A percentile compares a stretch with the other conserved stretches of the same genome.
These are phyloP conservation scores for Penicillium sumatraense DNA, from an alignment of 2,329 filamentous ascomycete genomes.

Conservation along the genomic window DNA sequence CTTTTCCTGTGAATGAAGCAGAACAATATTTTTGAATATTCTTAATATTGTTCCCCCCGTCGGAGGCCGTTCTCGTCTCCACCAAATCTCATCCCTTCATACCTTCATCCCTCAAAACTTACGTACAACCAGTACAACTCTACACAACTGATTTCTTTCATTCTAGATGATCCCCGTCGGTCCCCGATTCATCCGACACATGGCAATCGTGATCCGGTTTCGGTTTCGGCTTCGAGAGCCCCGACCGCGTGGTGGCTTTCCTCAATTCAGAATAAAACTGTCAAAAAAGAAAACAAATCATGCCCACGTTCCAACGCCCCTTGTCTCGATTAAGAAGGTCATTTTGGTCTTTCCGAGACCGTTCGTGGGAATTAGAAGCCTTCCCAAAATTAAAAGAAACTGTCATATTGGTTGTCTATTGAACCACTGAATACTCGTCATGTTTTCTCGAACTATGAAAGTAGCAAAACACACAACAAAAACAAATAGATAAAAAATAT, in stretches of 20 bases:
- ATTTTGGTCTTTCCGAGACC: neutral
- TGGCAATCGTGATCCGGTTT: neutral
- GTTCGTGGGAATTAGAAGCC: neutral
- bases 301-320: neutral
- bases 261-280: neutral
- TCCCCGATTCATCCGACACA: neutral
- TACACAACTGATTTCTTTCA: neutral
- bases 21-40: neutral
- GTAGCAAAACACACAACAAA: too few species aligned
- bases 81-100: too few species aligned
- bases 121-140: neutral
- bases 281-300: neutral
- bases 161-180: neutral
- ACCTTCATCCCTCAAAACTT: too few species aligned
- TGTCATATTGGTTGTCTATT: too few species aligned
- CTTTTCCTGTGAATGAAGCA: neutral
- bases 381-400: neutral
- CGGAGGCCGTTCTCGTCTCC: neutral
- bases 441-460: neutral
- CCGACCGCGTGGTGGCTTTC: neutral
- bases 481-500: too few species aligned
- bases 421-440: too few species aligned
- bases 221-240: neutral
- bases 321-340: neutral
- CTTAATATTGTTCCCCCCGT: neutral